Percentiles rank a stretch among this genome's conserved stretches.
Conservation (phyloP, 148 eudicot species). For the Silene conica region DNA sequence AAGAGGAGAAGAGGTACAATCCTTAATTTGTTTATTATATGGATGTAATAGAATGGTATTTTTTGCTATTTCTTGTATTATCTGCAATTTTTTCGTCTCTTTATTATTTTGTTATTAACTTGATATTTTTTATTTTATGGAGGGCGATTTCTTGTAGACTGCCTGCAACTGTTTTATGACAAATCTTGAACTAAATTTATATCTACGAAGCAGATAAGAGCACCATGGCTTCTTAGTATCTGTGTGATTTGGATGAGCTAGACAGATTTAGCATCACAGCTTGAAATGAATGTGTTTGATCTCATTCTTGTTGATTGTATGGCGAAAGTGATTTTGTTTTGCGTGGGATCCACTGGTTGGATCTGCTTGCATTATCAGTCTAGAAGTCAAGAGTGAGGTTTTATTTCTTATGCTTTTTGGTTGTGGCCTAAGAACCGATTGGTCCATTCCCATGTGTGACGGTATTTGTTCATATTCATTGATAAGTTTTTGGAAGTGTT, state of each 20-base stretch:
- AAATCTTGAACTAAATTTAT: background rate
- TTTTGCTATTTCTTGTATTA: background rate
- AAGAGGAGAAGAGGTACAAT: slow-evolving; percentile 93
- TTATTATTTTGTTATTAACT: no score
- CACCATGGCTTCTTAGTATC: no score
- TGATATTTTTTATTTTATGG: background rate
- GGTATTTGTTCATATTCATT: background rate
- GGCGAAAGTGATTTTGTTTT: background rate
- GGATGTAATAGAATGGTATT: background rate
- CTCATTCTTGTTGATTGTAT: background rate
- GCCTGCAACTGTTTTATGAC: background rate
- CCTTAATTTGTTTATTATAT: background rate
- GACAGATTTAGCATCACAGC: background rate
- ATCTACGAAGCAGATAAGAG: background rate
- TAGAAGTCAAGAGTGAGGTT: background rate
- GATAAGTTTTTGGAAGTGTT: background rate
- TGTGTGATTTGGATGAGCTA: no score
- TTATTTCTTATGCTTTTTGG: background rate
- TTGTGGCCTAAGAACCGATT: background rate
- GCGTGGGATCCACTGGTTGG: background rate
- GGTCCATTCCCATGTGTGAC: background rate
- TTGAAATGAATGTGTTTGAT: background rate
- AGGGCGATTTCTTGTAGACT: background rate
- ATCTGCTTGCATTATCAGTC: background rate
- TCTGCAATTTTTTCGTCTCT: background rate